Evolutionary conservation across 768 basidiomycete genomes (phyloP).

Genomic region (Exsudoporus frostii): DNA sequence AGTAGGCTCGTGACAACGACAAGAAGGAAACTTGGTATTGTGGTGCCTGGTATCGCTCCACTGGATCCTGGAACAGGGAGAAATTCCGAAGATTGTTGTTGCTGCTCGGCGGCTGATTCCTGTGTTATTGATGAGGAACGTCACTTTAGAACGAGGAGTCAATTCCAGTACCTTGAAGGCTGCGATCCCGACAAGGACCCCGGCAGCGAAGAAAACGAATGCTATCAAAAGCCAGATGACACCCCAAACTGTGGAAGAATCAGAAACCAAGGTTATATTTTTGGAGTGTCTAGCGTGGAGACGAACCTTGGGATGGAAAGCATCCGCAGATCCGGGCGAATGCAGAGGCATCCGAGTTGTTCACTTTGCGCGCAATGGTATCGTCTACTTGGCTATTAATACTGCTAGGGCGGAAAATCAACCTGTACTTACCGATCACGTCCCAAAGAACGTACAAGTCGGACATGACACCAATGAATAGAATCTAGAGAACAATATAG

Average conservation of each 20-base stretch:
- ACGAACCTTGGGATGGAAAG: slow-evolving; percentile 72
- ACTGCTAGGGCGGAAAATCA: background rate
- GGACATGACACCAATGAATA: slow-evolving; percentile 87
- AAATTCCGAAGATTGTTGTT: slow-evolving; percentile 50
- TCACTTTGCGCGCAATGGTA: slow-evolving; percentile 79
- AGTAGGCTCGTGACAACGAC: slow-evolving; percentile 20
- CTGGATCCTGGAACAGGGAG: slow-evolving; percentile 57
- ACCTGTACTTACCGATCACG: slow-evolving; percentile 59
- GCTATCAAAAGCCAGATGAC: slow-evolving; percentile 82
- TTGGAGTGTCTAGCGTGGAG: background rate
- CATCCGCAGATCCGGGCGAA: slow-evolving; percentile 86
- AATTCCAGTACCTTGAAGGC: slow-evolving; percentile 68
- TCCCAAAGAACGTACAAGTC: slow-evolving; percentile 89
- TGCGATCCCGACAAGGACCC: slow-evolving; percentile 73
- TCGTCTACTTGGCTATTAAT: slow-evolving; percentile 51
- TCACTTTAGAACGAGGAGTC: background rate
- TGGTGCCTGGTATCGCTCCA: slow-evolving; percentile 31
- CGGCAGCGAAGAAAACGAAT: slow-evolving; percentile 68
- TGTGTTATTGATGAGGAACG: slow-evolving; percentile 21
- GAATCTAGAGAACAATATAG: slow-evolving; percentile 41
- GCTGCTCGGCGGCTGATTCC: slow-evolving; percentile 61
- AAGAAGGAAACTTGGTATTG: slow-evolving; percentile 23
- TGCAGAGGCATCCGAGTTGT: slow-evolving; percentile 81
- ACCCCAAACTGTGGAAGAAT: slow-evolving; percentile 65
- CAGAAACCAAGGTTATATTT: background rate